These are phyloP conservation scores for Coix lacrymajobi DNA, from an alignment of 176 grass and related monocot genomes.

Conservation along the genomic window DNA sequence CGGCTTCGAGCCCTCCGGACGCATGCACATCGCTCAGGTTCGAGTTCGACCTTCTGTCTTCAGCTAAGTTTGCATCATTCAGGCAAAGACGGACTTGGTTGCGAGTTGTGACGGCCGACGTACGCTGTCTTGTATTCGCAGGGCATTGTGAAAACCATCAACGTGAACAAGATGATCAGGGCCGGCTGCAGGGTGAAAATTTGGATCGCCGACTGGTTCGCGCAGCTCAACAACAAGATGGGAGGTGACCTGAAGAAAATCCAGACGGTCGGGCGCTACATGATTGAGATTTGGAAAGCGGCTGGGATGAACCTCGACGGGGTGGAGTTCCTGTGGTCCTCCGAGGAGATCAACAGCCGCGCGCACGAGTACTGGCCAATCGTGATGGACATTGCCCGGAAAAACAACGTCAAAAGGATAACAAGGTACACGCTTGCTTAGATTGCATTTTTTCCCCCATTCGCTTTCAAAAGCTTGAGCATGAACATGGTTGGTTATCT, in stretches of 20 bases:
- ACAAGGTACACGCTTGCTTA: constrained; percentile 39
- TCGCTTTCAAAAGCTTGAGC: neutral
- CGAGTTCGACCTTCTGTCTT: too few relatives aligned
- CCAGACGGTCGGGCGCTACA: constrained; percentile 61
- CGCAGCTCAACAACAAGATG: constrained; percentile 92
- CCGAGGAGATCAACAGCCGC: constrained; percentile 72
- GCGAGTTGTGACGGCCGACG: neutral
- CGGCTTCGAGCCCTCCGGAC: constrained; percentile 72
- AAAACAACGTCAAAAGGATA: constrained; percentile 68
- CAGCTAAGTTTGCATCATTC: neutral
- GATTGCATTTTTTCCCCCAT: neutral
- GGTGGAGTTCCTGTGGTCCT: constrained; percentile 84
- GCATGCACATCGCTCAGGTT: constrained; percentile 86
- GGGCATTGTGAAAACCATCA: constrained; percentile 84
- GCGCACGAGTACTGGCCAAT: constrained; percentile 80
- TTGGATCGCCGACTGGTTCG: constrained; percentile 94
- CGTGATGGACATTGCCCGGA: constrained; percentile 80
- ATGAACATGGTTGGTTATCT: neutral
- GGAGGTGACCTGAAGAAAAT: constrained; percentile 80
- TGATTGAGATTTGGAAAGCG: constrained; percentile 92
- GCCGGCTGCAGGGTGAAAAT: constrained; percentile 83
- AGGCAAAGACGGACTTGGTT: neutral
- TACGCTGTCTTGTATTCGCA: constrained; percentile 11
- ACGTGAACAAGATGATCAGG: constrained; percentile 75
- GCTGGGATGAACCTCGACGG: constrained; percentile 75